Evolutionary conservation across 2,329 filamentous ascomycete species (phyloP).

Genomic region (Cercospora citrullina): DNA sequence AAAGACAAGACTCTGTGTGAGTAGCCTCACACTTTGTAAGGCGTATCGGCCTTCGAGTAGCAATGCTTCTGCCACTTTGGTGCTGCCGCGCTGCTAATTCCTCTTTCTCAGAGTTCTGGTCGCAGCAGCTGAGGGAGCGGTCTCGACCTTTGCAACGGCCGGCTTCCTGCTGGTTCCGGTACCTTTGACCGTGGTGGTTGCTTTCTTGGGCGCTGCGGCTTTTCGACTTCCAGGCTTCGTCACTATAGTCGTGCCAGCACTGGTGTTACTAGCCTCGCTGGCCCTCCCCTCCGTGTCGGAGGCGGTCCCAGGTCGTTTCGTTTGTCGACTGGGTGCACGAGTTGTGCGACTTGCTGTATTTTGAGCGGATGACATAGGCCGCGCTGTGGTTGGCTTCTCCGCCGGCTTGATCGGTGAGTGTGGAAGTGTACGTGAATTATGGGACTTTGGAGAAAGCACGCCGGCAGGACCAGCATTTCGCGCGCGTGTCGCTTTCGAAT

Average conservation of each 20-base stretch:
- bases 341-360: conserved; percentile 50
- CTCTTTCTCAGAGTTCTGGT: conserved; percentile 38
- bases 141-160: conserved; percentile 30
- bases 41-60: background rate
- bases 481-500: conserved; percentile 37
- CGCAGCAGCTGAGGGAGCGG: conserved; percentile 26
- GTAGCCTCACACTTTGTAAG: background rate
- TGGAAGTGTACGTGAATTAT: conserved; percentile 70
- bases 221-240: conserved; percentile 39
- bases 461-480: conserved; percentile 46
- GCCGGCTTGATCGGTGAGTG: conserved; percentile 53
- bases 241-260: conserved; percentile 62
- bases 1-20: background rate
- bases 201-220: conserved; percentile 21
- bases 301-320: conserved; percentile 47
- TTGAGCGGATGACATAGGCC: conserved; percentile 17
- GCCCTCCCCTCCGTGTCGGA: conserved; percentile 31
- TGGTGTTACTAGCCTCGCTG: conserved; percentile 63
- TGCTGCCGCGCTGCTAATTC: conserved; percentile 19
- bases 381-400: conserved; percentile 51
- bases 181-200: conserved; percentile 34
- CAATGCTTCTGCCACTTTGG: background rate
- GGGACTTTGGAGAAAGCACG: conserved; percentile 78
- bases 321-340: conserved; percentile 63
- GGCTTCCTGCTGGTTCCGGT: conserved; percentile 47